These are phyloP conservation scores for Vanderwaltozyma polyspora DNA, from an alignment of 805 yeast genomes.

Conservation along the genomic window DNA sequence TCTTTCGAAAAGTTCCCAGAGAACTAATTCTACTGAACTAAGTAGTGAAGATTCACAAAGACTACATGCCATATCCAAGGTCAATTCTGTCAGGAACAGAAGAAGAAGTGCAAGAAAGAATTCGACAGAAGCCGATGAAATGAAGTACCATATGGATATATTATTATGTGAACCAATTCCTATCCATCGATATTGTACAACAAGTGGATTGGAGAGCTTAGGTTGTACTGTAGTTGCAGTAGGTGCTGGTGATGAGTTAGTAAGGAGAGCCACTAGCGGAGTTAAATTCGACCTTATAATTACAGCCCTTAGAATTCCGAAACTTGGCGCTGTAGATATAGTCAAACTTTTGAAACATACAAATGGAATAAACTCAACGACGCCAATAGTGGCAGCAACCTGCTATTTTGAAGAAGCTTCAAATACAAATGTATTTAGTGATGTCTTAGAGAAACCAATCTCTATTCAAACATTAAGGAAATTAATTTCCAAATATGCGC, in stretches of 20 bases:
- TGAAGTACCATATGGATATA: conserved; percentile 42
- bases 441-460: conserved; percentile 65
- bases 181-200: conserved; percentile 57
- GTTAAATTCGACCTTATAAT: conserved; percentile 77
- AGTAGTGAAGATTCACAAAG: conserved; percentile 18
- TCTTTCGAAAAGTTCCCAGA: conserved; percentile 27
- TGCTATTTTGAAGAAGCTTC: conserved; percentile 59
- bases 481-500: conserved; percentile 22
- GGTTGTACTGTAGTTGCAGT: conserved; percentile 78
- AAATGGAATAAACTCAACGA: conserved; percentile 59
- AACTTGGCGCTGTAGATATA: conserved; percentile 63
- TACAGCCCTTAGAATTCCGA: conserved; percentile 59
- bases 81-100: conserved; percentile 18
- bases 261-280: conserved; percentile 70
- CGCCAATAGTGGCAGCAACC: conserved; percentile 70
- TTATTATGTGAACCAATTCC: conserved; percentile 83
- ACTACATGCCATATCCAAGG: conserved; percentile 19
- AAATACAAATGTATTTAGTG: conserved; percentile 44
- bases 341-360: conserved; percentile 68
- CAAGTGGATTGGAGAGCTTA: conserved; percentile 48
- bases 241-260: conserved; percentile 69
- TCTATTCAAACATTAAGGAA: conserved; percentile 16
- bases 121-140: conserved; percentile 11
- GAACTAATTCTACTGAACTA: conserved; percentile 14
- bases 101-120: conserved; percentile 23